Evolutionary conservation across 2,329 filamentous ascomycete genomes (phyloP), one percentile per base, ranked within the genome.

Genomic region (Nakataea oryzae): DNA sequence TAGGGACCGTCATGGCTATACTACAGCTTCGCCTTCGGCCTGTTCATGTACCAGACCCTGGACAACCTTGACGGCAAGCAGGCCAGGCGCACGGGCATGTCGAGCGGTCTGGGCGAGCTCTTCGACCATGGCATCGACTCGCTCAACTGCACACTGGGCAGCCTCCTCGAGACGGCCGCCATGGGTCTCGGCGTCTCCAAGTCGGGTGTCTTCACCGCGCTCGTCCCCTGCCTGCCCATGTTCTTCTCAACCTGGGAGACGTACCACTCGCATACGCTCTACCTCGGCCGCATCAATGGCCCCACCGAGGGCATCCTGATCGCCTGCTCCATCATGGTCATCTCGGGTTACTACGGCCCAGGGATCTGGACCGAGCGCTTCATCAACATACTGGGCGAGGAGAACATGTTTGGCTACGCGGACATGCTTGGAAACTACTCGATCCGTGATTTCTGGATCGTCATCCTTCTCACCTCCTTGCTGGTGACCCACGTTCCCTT

Each of bases 201-300:
- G 66, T 86, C 91, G 26, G 95, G 95, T 67, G 88, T 95, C 63
- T 96, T 96, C 73, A 97, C 95, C 1, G 92, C 93, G 1, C 79
- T 99, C 56, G 86, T 93, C 64, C 95, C 95, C 1, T 96, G 92
- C 69, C 79, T 99, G 57, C 91, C 95, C 64, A 99, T 99, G 95
- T 99, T 96, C 81, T 97, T 99, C 78, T 97, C 93, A 3, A 99
- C 95, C 2, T 99, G 95, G 95, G 95, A 99, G 77, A 99, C 95
- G 1, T 99, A 97, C 74, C 95, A 99, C 76, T 97, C 95, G 6
- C 95, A 99, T 74, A 97, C 95, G 0, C 80, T 99, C 7, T 99
- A 96, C 74, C 86, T 99, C 14, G 95, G 95, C 62, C 91, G 93
- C 73, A 89, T 99, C 83, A 99, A 99, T 74, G 95, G 95, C 0